Evolutionary conservation across 2,329 filamentous ascomycete species (phyloP), one percentile per base, ranked within the genome.

Genomic region (Ascomycota sp.): DNA sequence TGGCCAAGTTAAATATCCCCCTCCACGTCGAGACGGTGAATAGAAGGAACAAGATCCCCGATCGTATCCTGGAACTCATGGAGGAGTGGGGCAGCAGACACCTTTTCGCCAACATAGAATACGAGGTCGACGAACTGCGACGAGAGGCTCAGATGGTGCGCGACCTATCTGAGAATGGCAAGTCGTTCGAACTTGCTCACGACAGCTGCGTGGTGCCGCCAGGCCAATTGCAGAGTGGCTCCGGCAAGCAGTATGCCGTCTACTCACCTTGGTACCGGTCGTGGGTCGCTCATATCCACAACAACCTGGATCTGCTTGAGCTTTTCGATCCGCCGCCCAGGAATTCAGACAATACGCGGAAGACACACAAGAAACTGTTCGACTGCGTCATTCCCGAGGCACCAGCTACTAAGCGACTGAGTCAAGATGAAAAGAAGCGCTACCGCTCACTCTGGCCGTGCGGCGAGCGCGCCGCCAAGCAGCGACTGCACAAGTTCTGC

Each of bases 81-180:
- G 55, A 68, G 20, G 56, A 69, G 35, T 93, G 81, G 82, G 68
- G 67, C 0, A 75, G 69, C 1, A 74, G 62, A 29, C 77, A 89
- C 42, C 38, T 93, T 3, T 91, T 72, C 42, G 72, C 77, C 28
- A 93, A 92, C 44, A 69, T 83, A 33, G 83, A 93, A 47, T 93
- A 92, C 43, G 85, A 93, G 48, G 81, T 91, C 0, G 85, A 94
- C 44, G 85, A 93, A 52, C 52, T 93, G 33, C 61, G 83, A 26
- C 63, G 83, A 5, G 85, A 94, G 42, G 69, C 72, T 1, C 59
- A 57, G 20, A 52, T 92, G 42, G 62, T 80, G 1, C 62, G 56
- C 20, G 48, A 60, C 25, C 67, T 75, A 35, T 52, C 75, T 1
- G 60, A 70, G 11, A 65, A 64, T 9, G 74, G 68, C 0, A 67